Evolutionary conservation across 192 early-diverging fungal genomes (phyloP).

Genomic region (Podila verticillata): DNA sequence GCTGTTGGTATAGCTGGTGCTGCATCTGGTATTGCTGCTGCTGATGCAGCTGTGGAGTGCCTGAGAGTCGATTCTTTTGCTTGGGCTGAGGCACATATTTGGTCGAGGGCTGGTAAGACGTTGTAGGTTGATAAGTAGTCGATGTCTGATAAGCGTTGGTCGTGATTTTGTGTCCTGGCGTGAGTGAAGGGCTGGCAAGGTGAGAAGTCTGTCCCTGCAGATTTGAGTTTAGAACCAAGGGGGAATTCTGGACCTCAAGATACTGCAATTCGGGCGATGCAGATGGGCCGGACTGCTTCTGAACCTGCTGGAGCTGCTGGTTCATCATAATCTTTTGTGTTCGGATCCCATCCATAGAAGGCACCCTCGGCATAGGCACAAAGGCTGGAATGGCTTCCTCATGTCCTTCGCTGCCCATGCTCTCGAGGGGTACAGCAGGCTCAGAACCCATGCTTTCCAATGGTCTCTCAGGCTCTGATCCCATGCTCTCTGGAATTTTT

Average conservation of each 20-base stretch:
- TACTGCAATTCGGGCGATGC: constrained; percentile 42
- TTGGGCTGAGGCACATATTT: constrained; percentile 36
- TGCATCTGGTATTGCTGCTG: neutral
- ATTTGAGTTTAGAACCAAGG: constrained; percentile 6
- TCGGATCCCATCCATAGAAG: constrained; percentile 1
- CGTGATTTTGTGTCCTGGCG: neutral
- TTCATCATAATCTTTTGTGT: constrained; percentile 18
- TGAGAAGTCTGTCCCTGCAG: neutral
- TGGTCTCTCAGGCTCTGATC: neutral
- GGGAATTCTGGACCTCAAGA: constrained; percentile 29
- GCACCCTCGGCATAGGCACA: constrained; percentile 6
- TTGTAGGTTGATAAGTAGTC: constrained; percentile 6
- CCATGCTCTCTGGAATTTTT: constrained; percentile 3
- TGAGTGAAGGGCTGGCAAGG: neutral
- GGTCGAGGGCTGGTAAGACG: constrained; percentile 28
- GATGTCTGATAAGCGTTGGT: neutral
- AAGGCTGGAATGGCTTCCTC: neutral
- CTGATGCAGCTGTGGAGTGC: constrained; percentile 6
- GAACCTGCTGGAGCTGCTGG: constrained; percentile 6
- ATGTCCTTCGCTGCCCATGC: constrained; percentile 27
- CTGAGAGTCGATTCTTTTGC: constrained; percentile 26
- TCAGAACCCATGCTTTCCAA: constrained; percentile 22
- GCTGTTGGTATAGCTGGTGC: neutral
- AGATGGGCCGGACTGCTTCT: constrained; percentile 4
- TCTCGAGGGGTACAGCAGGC: constrained; percentile 15